These are phyloP conservation scores for Stephanodiscus minutulus DNA, from an alignment of 108 stramenopile species.

Conservation along the genomic window DNA sequence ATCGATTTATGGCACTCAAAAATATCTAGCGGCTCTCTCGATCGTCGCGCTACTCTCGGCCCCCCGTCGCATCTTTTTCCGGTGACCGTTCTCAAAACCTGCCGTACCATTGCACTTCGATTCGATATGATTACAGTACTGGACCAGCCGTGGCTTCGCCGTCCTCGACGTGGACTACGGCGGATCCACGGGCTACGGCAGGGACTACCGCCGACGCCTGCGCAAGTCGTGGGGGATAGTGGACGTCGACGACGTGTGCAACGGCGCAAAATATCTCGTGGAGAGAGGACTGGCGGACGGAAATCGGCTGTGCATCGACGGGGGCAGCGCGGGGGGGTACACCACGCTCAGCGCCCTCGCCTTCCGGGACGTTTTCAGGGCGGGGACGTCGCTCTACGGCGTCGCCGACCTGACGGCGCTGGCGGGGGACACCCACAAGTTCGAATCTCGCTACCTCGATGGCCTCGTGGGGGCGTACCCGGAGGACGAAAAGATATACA, in stretches of 20 bases:
- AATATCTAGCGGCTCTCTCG: too few relatives aligned
- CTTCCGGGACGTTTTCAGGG: slow-evolving; percentile 73
- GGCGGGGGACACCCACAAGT: slow-evolving; percentile 87
- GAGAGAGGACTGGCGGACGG: slow-evolving; percentile 61
- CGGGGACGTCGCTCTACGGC: slow-evolving; percentile 77
- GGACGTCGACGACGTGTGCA: slow-evolving; percentile 81
- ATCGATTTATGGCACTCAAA: background rate
- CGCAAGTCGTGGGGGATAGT: slow-evolving; percentile 74
- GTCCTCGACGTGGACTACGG: slow-evolving; percentile 88
- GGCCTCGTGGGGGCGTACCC: slow-evolving; percentile 76
- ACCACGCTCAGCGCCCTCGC: slow-evolving; percentile 79
- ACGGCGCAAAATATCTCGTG: slow-evolving; percentile 67
- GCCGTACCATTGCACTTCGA: too few relatives aligned
- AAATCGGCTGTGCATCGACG: slow-evolving; percentile 78
- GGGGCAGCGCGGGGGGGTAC: slow-evolving; percentile 85
- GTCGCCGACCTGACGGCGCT: slow-evolving; percentile 72
- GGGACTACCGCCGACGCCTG: slow-evolving; percentile 70
- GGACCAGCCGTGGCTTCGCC: slow-evolving; percentile 84
- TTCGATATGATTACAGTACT: too few relatives aligned
- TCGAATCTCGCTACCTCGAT: slow-evolving; percentile 82
- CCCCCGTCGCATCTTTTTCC: too few relatives aligned
- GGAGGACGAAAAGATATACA: slow-evolving; percentile 64
- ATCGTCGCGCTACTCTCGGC: too few relatives aligned
- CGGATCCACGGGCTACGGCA: slow-evolving; percentile 80
- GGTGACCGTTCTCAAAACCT: too few relatives aligned